Percentiles rank a stretch among this genome's conserved stretches.
Conservation (phyloP, 768 basidiomycete species). For the Chalciporus chontae region DNA sequence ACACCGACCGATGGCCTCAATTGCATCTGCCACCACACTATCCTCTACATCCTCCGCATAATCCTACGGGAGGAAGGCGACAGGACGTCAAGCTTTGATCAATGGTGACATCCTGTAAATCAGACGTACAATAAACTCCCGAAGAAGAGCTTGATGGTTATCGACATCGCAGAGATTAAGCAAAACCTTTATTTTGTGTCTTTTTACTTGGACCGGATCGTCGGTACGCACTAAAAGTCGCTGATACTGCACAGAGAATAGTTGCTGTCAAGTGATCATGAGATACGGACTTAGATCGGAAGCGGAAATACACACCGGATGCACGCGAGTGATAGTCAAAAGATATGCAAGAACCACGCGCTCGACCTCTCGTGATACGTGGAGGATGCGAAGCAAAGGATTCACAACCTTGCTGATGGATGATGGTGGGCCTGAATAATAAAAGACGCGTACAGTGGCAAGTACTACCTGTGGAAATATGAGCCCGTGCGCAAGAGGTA, state of each 20-base stretch:
- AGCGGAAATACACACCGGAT: constrained; percentile 51
- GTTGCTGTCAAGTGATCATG: constrained; percentile 20
- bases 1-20: constrained; percentile 75
- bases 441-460: constrained; percentile 68
- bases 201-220: constrained; percentile 66
- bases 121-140: constrained; percentile 77
- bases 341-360: constrained; percentile 74
- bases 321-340: constrained; percentile 54
- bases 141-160: constrained; percentile 67
- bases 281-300: neutral
- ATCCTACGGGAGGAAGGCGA: constrained; percentile 44
- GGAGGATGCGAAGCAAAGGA: constrained; percentile 73
- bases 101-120: neutral
- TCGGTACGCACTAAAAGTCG: constrained; percentile 68
- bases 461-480: constrained; percentile 62
- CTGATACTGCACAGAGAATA: constrained; percentile 60
- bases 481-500: neutral
- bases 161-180: constrained; percentile 60
- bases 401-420: constrained; percentile 54
- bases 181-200: constrained; percentile 72
- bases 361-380: constrained; percentile 66
- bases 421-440: constrained; percentile 64
- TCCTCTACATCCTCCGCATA: constrained; percentile 81
- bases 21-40: constrained; percentile 63
- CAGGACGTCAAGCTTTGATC: neutral